Conservation (phyloP, 305 asterid species). For the Lippia alba region DNA sequence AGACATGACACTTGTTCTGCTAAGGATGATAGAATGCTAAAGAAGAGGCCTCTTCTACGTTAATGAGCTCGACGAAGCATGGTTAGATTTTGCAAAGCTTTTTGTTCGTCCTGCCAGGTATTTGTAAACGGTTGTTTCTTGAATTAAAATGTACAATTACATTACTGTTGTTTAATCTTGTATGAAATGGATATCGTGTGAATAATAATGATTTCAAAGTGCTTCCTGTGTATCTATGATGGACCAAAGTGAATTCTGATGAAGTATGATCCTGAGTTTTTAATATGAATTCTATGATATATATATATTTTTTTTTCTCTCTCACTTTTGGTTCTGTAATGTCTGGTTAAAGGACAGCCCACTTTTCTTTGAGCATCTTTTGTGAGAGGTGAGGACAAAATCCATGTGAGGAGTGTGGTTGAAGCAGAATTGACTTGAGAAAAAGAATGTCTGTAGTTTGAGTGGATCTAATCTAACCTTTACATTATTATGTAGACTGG, state of each 20-base stretch:
- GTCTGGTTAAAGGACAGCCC: neutral
- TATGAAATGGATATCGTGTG: neutral
- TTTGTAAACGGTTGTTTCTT: neutral
- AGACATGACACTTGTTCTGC: constrained; percentile 17
- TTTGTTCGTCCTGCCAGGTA: constrained; percentile 4
- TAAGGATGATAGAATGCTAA: constrained; percentile 5
- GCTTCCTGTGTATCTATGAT: neutral
- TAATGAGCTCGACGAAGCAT: neutral
- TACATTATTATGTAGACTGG: neutral
- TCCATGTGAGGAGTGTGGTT: neutral
- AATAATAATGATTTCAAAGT: neutral
- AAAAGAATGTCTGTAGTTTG: neutral
- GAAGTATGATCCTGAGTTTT: neutral
- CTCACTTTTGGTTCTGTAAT: neutral
- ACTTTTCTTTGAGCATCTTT: neutral
- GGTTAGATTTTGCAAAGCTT: constrained; percentile 13
- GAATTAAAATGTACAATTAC: neutral
- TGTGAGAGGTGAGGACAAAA: neutral
- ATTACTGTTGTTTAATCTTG: neutral
- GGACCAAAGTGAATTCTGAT: neutral
- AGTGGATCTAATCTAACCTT: neutral
- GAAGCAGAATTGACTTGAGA: neutral
- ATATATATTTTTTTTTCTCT: neutral
- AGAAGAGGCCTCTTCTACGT: neutral
- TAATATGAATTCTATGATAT: too few species aligned